Base-by-base conservation (phyloP, 805 yeast species). In the Soucietia sequanensis region DNA sequence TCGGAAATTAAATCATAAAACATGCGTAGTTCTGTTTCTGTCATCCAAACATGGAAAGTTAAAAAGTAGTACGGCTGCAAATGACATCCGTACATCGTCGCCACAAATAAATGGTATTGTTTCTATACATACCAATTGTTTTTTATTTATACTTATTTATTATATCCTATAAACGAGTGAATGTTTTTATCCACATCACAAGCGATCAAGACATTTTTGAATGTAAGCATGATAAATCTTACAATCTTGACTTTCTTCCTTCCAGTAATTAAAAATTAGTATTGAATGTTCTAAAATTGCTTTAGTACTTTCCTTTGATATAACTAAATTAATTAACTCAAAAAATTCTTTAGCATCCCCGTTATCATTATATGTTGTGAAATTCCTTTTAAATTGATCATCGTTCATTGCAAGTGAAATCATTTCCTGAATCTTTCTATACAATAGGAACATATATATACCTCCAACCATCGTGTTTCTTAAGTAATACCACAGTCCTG, bases 401-500 rank as follows among this genome's bases (percentile, higher is more conserved):
- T 48, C 54, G 2, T 25, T 22, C 17, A 39, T 30, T 1, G 53
- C 50, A 4, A 23, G 35, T 6, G 30, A 26, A 15, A 55, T 33
- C 49, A 54, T 38, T 24, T 51, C 56, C 12, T 52, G 48, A 5
- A 60, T 39, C 35, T 61, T 61, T 29, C 46, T 54, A 40, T 49
- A 62, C 14, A 64, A 38, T 39, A 61, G 42, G 34, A 53, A 62
- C 38, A 56, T 55, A 34, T 42, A 42, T 21, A 60, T 41, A 39
- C 53, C 54, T 4, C 66, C 70, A 23, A 50, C 44, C 25, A 60
- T 48, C 25, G 56, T 29, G 31, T 61, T 63, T 30, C 72, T 43
- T 30, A 65, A 37, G 36, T 60, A 62, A 41, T 51, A 65, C 69
- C 69, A 64, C 43, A 56, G 57, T 0, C 72, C 70, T 2, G 68